Base-by-base conservation (phyloP, 495 filamentous ascomycete species). In the Cercophora samala region DNA sequence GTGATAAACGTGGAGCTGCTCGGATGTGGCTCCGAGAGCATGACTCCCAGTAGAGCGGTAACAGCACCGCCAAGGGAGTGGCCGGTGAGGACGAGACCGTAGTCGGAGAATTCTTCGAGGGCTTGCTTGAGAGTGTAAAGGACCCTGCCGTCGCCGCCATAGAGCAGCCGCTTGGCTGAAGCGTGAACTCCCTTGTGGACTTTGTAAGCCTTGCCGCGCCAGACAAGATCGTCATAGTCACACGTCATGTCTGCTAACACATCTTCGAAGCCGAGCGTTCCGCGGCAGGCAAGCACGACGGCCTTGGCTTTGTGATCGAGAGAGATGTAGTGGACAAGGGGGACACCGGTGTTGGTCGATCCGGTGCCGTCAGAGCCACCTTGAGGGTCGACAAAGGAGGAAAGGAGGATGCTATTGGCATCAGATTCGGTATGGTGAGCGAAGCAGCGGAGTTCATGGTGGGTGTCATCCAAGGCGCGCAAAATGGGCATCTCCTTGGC, bases 101-200 rank as follows among this genome's bases (percentile, higher is more conserved):
- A 93, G 32, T 88, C 87, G 2, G 84, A 77, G 66, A 88, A 90
- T 61, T 91, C 85, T 64, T 91, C 87, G 2, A 93, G 78, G 0
- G 91, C 89, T n/a, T 86, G 82, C 70, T 86, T 84, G 26, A 93
- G 84, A 0, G 87, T 91, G 60, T 84, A 80, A 67, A 93, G 82
- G 1, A 93, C 87, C 58, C 85, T 77, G 5, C 88, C 88, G 42
- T 87, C 87, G 18, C 80, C 79, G 19, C 87, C 88, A 71, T 88
- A 86, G 0, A 93, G 80, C 1, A 93, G 80, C 5, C 90, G 84
- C 24, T 86, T 81, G 3, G 91, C 91, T 3, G 90, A 92, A 15
- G 90, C 90, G 69, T 91, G 87, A 70, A 93, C 91, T n/a, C 91
- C 91, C 73, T 92, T 93, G 77, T 93, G 91, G 0, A 92, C 90